Evolutionary conservation across 2,329 filamentous ascomycete genomes (phyloP).

Genomic region (Neopestalotiopsis clavispora): DNA sequence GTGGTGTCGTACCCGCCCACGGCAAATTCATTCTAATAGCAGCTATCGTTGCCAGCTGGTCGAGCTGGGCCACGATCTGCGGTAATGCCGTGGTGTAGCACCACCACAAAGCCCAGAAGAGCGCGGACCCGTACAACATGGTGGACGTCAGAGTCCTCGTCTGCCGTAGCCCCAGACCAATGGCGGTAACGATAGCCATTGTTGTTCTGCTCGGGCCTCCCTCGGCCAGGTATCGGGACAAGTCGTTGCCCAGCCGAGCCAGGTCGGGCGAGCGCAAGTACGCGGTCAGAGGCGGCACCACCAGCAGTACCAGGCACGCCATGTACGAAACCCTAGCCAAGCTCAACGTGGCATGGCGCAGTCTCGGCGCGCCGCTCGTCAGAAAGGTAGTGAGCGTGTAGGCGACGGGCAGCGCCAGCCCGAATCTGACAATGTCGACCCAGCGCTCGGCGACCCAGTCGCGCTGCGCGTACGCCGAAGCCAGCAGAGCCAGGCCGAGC

Average conservation of each 20-base stretch:
- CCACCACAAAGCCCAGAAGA: background rate
- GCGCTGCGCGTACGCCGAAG: background rate
- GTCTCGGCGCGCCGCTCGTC: background rate
- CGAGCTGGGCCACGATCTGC: background rate
- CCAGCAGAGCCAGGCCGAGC: background rate
- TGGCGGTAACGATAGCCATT: background rate
- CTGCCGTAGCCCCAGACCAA: background rate
- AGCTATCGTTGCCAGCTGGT: background rate
- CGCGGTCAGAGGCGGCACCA: background rate
- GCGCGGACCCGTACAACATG: background rate
- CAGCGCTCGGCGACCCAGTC: background rate
- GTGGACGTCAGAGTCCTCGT: background rate
- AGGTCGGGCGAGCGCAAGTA: background rate
- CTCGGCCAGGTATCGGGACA: background rate
- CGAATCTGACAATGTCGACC: background rate
- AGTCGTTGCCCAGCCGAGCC: background rate
- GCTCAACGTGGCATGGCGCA: background rate
- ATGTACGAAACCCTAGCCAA: background rate
- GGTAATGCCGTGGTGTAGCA: background rate
- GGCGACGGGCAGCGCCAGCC: background rate
- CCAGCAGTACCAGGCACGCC: too few species aligned
- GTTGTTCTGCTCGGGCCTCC: background rate
- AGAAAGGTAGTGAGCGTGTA: background rate
- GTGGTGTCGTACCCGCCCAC: background rate
- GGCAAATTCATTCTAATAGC: background rate